These are phyloP conservation scores for Sideroxylon spinosum DNA, from an alignment of 179 eudicot genomes.

Conservation along the genomic window DNA sequence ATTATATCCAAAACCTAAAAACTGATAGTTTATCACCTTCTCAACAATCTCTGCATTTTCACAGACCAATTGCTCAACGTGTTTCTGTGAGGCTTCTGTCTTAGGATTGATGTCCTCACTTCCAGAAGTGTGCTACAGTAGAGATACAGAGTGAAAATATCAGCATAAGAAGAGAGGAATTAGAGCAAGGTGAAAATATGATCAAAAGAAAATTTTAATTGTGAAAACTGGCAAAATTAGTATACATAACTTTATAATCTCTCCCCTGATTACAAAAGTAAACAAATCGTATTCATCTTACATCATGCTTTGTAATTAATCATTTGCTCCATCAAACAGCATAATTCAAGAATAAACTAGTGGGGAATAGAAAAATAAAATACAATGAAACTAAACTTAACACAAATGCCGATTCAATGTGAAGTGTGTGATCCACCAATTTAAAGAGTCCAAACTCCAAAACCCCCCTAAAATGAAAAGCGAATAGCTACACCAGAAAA, in stretches of 20 bases:
- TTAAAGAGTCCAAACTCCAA: too few species aligned
- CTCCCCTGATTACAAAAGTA: not conserved
- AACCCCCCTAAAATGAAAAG: too few species aligned
- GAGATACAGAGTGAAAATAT: not conserved
- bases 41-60: constrained; percentile 78
- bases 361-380: not conserved
- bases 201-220: not conserved
- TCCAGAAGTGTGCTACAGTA: constrained; percentile 37
- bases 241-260: not conserved
- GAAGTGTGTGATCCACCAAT: too few species aligned
- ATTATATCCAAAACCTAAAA: not conserved
- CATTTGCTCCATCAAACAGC: not conserved
- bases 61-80: constrained; percentile 52
- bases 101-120: constrained; percentile 40
- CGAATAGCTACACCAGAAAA: too few species aligned
- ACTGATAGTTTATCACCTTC: constrained; percentile 47
- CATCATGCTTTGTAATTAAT: not conserved
- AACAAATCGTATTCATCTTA: not conserved
- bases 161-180: not conserved
- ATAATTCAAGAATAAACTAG: not conserved
- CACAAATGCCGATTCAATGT: not conserved
- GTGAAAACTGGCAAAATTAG: not conserved
- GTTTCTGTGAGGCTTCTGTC: constrained; percentile 45
- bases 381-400: not conserved
- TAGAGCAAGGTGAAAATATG: not conserved